A percentile compares a stretch with the other conserved stretches of the same genome.
Conservation (phyloP, 371 early-diverging fungal genomes). For the Entomophthora muscae region DNA sequence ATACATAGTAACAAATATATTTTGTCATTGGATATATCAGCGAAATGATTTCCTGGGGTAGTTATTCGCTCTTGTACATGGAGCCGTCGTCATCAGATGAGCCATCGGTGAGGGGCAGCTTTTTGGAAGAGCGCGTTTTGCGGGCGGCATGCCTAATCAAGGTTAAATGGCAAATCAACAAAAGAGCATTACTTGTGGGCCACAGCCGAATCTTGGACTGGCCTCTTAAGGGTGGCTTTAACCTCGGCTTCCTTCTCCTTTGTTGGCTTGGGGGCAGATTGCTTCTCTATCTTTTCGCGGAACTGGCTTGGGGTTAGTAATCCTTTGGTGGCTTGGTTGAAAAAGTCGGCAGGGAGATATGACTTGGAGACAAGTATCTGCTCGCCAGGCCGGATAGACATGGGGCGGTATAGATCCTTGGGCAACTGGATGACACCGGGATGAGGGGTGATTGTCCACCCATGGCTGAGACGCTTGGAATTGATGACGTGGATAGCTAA, state of each 20-base stretch:
- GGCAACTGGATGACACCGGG: slow-evolving; percentile 38
- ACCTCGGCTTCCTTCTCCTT: background rate
- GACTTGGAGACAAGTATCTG: slow-evolving; percentile 6
- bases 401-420: slow-evolving; percentile 27
- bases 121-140: too few species aligned
- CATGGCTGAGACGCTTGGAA: slow-evolving; percentile 35
- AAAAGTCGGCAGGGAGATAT: background rate
- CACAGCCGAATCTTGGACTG: background rate
- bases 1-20: too few species aligned
- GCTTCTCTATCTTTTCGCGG: background rate
- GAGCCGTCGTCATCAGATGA: too few species aligned
- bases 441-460: slow-evolving; percentile 55
- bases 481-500: slow-evolving; percentile 59
- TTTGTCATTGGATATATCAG: too few species aligned
- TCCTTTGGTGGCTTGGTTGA: background rate
- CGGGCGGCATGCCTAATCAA: too few species aligned
- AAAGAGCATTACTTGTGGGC: background rate
- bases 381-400: slow-evolving; percentile 8
- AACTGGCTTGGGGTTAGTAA: background rate
- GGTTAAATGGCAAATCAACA: too few species aligned
- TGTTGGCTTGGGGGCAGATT: background rate
- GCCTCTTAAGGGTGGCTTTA: background rate
- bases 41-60: too few species aligned
- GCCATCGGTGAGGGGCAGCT: too few species aligned
- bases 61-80: too few species aligned